Evolutionary conservation across 2,329 filamentous ascomycete genomes (phyloP).

Genomic region (Fonsecaea erecta): DNA sequence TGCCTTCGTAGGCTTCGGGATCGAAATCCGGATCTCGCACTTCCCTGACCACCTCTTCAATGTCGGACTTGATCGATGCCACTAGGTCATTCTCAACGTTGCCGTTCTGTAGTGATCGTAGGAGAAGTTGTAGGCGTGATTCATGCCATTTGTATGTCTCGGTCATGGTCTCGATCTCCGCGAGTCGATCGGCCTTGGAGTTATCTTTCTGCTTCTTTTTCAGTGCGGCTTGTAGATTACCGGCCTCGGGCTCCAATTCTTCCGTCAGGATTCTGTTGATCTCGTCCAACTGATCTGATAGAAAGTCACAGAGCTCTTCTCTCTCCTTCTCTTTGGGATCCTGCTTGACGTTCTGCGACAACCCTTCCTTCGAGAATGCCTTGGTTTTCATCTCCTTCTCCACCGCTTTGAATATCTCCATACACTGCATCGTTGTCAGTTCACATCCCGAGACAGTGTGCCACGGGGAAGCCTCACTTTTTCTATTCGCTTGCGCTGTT

Average conservation of each 20-base stretch:
- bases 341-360: conserved; percentile 87
- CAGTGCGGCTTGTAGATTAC: conserved; percentile 81
- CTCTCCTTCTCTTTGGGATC: conserved; percentile 99
- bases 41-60: conserved; percentile 92
- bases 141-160: conserved; percentile 98
- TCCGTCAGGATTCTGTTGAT: conserved; percentile 80
- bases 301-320: conserved; percentile 82
- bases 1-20: conserved; percentile 76
- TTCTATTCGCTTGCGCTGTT: conserved; percentile 95
- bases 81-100: conserved; percentile 87
- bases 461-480: conserved; percentile 64
- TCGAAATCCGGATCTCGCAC: conserved; percentile 87
- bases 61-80: conserved; percentile 84
- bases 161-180: conserved; percentile 79
- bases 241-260: conserved; percentile 84
- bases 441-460: background rate
- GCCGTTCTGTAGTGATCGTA: conserved; percentile 89
- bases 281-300: conserved; percentile 85
- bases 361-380: conserved; percentile 96
- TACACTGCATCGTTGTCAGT: conserved; percentile 53
- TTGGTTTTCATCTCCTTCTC: conserved; percentile 99
- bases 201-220: conserved; percentile 93
- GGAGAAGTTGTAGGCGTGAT: conserved; percentile 85
- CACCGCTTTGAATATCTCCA: conserved; percentile 99
- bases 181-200: conserved; percentile 82